Base-by-base conservation (phyloP, 768 basidiomycete species). In the Nevesoporus exiguus region DNA sequence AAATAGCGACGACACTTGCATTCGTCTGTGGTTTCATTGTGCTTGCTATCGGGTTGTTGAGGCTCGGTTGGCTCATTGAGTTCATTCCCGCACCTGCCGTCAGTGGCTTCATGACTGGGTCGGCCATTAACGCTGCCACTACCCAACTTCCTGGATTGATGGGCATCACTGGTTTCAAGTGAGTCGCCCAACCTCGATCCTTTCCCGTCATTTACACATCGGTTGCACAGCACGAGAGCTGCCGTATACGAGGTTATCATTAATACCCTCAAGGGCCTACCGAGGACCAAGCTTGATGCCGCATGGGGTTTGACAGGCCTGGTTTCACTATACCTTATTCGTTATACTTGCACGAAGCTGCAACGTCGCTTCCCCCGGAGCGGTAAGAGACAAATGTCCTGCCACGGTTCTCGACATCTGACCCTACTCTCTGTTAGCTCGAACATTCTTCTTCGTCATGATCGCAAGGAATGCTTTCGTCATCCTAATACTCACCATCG, bases 41-140 rank as follows among this genome's bases (percentile, higher is more conserved):
- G 25, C 83, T 98, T 36, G 90, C 80, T 22, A 84, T 99, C 37
- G 97, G 97, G 45, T 73, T 98, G 22, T 76, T 98, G 11, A 82
- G 97, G 10, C 63, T 98, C 6, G 97, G 97, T 0, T 96, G 93
- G 92, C 74, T 98, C 30, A 87, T 98, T 47, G 95, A 98, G 66
- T 93, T 98, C 69, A 98, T 95, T 57, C 89, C 91, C 19, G 79
- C 82, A 7, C 88, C 89, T 3, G 90, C 90, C 3, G 86, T 93
- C 55, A 88, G 85, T 61, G 88, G 88, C 19, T 91, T 96, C 75
- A 97, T 99, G 94, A 98, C 96, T 0, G 96, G 96, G 19, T 94
- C 90, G n/a, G 96, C 96, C 33, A 84, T 98, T 73, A 94, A 77
- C 68, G 98, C 98, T 62, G 86, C 85, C 15, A 78, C 84, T 17